Percentiles rank a stretch among this genome's conserved stretches.
These are phyloP conservation scores for Backusella liffmaniae DNA, from an alignment of 192 early-diverging fungal species.

Conservation along the genomic window DNA sequence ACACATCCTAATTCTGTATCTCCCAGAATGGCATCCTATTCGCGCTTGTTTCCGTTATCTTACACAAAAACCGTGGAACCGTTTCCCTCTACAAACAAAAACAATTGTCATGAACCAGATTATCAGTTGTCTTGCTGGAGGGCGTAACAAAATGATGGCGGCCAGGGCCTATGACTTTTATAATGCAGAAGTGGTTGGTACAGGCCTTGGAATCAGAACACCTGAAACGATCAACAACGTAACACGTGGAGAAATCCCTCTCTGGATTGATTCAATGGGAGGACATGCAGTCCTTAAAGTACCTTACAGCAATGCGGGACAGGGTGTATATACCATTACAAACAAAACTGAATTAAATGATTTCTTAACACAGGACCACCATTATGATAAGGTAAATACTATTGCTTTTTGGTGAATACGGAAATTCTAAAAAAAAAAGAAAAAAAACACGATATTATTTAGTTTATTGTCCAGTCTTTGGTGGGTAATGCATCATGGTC, in stretches of 20 bases:
- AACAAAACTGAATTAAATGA: slow-evolving; percentile 66
- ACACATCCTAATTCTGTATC: neutral
- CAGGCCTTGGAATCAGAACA: slow-evolving; percentile 66
- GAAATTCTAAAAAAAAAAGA: neutral
- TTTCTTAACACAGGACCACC: slow-evolving; percentile 75
- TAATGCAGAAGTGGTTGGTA: slow-evolving; percentile 74
- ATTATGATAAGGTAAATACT: slow-evolving; percentile 68
- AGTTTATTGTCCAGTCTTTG: slow-evolving; percentile 85
- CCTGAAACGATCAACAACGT: slow-evolving; percentile 90
- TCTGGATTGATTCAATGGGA: slow-evolving; percentile 85
- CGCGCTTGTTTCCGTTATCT: slow-evolving; percentile 86
- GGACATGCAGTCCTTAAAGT: slow-evolving; percentile 84
- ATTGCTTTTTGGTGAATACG: neutral
- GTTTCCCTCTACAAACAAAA: slow-evolving; percentile 73
- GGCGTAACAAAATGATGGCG: slow-evolving; percentile 91
- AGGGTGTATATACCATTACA: slow-evolving; percentile 91
- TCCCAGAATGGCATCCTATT: slow-evolving; percentile 74
- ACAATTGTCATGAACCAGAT: slow-evolving; percentile 83
- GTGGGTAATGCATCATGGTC: slow-evolving; percentile 88
- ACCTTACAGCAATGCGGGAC: slow-evolving; percentile 84
- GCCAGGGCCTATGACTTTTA: slow-evolving; percentile 83
- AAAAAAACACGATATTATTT: neutral
- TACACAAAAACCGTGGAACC: slow-evolving; percentile 87
- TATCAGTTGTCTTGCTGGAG: slow-evolving; percentile 82
- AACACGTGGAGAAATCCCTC: slow-evolving; percentile 75